Conservation (phyloP, 257 asterid genomes). For the Apocynum venetum region DNA sequence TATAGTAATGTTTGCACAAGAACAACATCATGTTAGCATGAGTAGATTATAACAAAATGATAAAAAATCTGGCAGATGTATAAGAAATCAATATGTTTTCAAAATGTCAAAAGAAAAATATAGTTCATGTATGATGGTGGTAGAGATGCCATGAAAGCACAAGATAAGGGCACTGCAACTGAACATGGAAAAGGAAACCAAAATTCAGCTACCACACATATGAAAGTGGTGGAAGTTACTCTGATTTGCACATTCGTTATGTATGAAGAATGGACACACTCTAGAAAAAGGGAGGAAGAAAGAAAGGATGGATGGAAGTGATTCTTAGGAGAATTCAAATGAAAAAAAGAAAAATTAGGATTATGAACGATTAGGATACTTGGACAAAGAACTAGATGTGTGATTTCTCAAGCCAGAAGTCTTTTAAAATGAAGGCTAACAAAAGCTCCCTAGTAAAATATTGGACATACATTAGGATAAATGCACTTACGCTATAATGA, state of each 20-base stretch:
- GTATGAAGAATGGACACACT: background rate
- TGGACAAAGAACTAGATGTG: background rate
- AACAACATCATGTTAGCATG: background rate
- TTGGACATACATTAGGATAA: background rate
- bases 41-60: no score
- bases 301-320: background rate
- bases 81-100: background rate
- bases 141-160: background rate
- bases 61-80: background rate
- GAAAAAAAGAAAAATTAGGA: background rate
- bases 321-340: background rate
- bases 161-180: background rate
- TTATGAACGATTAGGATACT: background rate
- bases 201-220: background rate
- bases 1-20: background rate
- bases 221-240: background rate
- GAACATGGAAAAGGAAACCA: background rate
- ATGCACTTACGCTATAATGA: constrained; percentile 78
- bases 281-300: background rate
- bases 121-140: no score
- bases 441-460: background rate
- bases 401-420: background rate
- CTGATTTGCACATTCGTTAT: background rate
- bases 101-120: no score
- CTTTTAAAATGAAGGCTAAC: background rate